Evolutionary conservation across 106 monocot genomes (phyloP).

Genomic region (Dendrobium huoshanense): DNA sequence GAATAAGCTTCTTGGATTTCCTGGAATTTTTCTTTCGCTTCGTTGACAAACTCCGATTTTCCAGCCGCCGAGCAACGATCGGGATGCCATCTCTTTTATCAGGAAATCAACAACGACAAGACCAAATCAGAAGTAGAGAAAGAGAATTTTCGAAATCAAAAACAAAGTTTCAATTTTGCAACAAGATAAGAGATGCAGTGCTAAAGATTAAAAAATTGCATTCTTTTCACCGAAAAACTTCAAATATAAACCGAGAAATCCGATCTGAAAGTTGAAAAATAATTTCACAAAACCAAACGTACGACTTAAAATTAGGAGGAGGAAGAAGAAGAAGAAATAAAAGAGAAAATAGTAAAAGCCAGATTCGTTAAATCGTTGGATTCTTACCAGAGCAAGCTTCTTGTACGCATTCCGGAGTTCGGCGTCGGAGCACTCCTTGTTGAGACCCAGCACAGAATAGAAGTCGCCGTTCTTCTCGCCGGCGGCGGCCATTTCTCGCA

Average conservation of each 20-base stretch:
- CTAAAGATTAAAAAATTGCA: background rate
- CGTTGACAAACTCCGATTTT: slow-evolving; percentile 28
- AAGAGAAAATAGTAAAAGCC: too few relatives aligned
- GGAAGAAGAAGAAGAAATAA: background rate
- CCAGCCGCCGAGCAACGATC: slow-evolving; percentile 58
- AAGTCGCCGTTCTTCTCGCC: slow-evolving; percentile 34
- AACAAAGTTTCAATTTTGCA: background rate
- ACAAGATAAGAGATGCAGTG: background rate
- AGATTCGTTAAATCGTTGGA: background rate
- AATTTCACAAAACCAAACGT: background rate
- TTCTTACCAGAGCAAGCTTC: slow-evolving; percentile 78
- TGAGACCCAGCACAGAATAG: slow-evolving; percentile 74
- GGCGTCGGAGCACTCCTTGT: slow-evolving; percentile 79
- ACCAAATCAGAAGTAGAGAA: background rate
- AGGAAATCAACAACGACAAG: background rate
- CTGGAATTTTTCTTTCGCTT: slow-evolving; percentile 84
- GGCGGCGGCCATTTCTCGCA: slow-evolving; percentile 19
- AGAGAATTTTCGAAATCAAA: background rate
- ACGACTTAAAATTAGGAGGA: background rate
- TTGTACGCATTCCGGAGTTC: slow-evolving; percentile 77
- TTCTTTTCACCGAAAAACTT: background rate
- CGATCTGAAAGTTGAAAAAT: background rate
- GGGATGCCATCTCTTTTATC: slow-evolving; percentile 82
- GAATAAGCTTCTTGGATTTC: slow-evolving; percentile 80
- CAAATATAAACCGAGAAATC: background rate